Percentiles rank a stretch among this genome's conserved stretches.
These are phyloP conservation scores for Mucuna pruriens DNA, from an alignment of 306 rosid genomes.

Conservation along the genomic window DNA sequence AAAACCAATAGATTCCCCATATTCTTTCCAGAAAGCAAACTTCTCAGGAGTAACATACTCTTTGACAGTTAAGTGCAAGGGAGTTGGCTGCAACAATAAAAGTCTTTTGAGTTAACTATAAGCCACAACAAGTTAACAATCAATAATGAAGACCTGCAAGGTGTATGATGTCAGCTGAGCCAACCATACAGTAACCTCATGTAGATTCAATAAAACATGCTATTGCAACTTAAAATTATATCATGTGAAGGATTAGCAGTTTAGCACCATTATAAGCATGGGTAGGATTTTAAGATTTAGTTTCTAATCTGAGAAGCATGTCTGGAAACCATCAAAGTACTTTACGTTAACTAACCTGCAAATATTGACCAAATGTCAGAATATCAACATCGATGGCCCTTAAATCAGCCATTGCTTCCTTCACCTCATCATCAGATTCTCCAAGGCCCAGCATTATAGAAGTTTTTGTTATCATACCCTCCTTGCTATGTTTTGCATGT, in stretches of 20 bases:
- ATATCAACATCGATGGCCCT: conserved; percentile 89
- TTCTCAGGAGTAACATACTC: conserved; percentile 89
- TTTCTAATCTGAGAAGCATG: conserved; percentile 15
- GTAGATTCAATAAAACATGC: neutral
- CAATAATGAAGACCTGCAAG: neutral
- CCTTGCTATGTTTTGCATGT: conserved; percentile 81
- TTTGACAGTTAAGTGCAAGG: conserved; percentile 92
- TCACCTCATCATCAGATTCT: conserved; percentile 89
- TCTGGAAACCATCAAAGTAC: conserved; percentile 9
- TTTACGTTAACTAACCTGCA: conserved; percentile 70
- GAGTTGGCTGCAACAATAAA: conserved; percentile 84
- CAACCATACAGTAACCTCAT: neutral
- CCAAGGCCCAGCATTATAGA: conserved; percentile 99
- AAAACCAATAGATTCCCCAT: conserved; percentile 94
- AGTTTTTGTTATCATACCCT: conserved; percentile 91
- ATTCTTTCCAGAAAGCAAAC: conserved; percentile 90
- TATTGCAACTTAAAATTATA: conserved; percentile 26
- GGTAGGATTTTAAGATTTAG: conserved; percentile 20
- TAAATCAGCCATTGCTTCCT: conserved; percentile 77
- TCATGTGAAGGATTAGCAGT: conserved; percentile 24
- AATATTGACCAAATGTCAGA: conserved; percentile 94
- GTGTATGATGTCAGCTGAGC: conserved; percentile 9
- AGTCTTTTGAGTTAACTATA: conserved; percentile 17
- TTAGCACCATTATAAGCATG: conserved; percentile 21
- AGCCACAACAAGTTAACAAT: neutral